Evolutionary conservation across 2,329 filamentous ascomycete genomes (phyloP).

Genomic region (Graphiopsis chlorocephala): DNA sequence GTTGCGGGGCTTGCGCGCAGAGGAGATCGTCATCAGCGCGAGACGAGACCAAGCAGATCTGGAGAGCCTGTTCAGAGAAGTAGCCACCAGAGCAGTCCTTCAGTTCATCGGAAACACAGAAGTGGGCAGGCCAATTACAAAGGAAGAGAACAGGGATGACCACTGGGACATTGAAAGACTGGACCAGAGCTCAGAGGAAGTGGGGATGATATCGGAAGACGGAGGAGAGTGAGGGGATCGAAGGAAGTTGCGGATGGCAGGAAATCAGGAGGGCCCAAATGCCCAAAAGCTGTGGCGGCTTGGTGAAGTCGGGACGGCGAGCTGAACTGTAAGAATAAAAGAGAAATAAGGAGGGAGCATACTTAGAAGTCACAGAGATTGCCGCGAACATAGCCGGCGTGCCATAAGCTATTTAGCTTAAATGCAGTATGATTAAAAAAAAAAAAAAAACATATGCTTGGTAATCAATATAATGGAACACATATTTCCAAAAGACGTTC

Average conservation of each 20-base stretch:
- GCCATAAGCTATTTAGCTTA: too few species aligned
- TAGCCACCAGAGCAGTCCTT: background rate
- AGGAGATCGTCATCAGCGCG: background rate
- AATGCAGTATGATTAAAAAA: too few species aligned
- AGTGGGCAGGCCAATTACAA: constrained; percentile 4
- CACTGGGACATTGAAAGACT: background rate
- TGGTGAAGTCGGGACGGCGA: too few species aligned
- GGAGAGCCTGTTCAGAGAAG: background rate
- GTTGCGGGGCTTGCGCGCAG: background rate
- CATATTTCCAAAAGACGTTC: constrained; percentile 80
- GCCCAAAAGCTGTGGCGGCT: too few species aligned
- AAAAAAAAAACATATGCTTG: constrained; percentile 80
- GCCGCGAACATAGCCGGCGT: background rate
- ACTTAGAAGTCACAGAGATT: background rate
- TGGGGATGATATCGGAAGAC: background rate
- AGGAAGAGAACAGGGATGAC: background rate
- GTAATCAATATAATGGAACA: constrained; percentile 84
- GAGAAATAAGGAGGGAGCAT: background rate
- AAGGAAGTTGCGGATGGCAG: background rate
- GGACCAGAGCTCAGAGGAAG: background rate
- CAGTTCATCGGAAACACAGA: constrained; percentile 8
- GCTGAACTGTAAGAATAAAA: background rate
- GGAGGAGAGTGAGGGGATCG: background rate
- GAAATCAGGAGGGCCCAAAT: background rate
- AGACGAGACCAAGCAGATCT: constrained; percentile 3